A percentile compares a stretch with the other conserved stretches of the same genome.
These are phyloP conservation scores for Lepiota venenata DNA, from an alignment of 768 basidiomycete genomes.

Conservation along the genomic window DNA sequence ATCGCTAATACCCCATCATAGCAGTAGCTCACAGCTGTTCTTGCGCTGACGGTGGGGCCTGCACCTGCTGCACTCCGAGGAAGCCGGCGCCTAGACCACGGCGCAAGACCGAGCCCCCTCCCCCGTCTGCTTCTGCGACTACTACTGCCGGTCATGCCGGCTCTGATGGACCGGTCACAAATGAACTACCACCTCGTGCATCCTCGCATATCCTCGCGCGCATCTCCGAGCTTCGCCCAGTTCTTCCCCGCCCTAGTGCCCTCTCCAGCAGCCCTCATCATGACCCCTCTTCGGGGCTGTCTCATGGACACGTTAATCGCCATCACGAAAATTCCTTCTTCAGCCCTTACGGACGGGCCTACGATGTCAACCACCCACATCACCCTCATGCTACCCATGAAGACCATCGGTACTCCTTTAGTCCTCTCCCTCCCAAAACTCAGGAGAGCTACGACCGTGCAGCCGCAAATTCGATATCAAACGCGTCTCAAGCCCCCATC, in stretches of 20 bases:
- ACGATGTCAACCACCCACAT: slow-evolving; percentile 41
- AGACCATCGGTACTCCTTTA: slow-evolving; percentile 17
- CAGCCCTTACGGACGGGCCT: slow-evolving; percentile 69
- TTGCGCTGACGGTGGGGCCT: slow-evolving; percentile 51
- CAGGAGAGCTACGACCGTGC: slow-evolving; percentile 24
- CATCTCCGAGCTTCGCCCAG: slow-evolving; percentile 63
- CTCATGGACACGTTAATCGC: slow-evolving; percentile 37
- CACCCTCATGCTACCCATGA: slow-evolving; percentile 22
- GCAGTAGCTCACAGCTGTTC: slow-evolving; percentile 36
- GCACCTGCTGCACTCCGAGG: slow-evolving; percentile 57
- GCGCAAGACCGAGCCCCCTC: slow-evolving; percentile 16
- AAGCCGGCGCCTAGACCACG: slow-evolving; percentile 34
- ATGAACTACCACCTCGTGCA: slow-evolving; percentile 15
- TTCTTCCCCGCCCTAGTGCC: slow-evolving; percentile 56
- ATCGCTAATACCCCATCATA: slow-evolving; percentile 45
- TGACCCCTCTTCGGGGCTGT: slow-evolving; percentile 42
- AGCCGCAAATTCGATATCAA: slow-evolving; percentile 16
- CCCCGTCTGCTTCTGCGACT: slow-evolving; percentile 12
- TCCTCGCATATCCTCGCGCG: slow-evolving; percentile 55
- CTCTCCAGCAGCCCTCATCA: slow-evolving; percentile 40
- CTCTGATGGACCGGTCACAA: slow-evolving; percentile 3
- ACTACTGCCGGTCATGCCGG: slow-evolving; percentile 3
- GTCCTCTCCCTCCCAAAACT: slow-evolving; percentile 18
- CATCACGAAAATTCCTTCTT: slow-evolving; percentile 50
- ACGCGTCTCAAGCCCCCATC: slow-evolving; percentile 13